phyloP scores from a whole-genome alignment of 1,284 basidiomycete species.

The Cutaneotrichosporon cyanovorans region DNA sequence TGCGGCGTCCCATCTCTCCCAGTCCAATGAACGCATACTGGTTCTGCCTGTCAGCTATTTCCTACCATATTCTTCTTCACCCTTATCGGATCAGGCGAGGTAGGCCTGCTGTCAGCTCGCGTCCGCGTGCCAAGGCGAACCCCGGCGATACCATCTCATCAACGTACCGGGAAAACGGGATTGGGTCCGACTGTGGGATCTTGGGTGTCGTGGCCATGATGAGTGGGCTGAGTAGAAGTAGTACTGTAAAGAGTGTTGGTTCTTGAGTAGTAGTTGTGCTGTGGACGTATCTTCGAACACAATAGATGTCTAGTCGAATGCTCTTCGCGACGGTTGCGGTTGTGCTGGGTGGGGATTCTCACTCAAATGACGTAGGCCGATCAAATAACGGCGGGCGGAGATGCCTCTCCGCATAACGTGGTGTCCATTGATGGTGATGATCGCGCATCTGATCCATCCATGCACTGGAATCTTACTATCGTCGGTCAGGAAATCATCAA shows the following conservation, averaged over 20 bases:
- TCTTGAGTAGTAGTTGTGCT: too few species aligned
- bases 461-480: too few species aligned
- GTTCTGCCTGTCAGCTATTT: conserved; percentile 5
- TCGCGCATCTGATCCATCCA: neutral
- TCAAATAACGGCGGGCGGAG: too few species aligned
- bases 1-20: conserved; percentile 45
- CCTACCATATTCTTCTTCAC: neutral
- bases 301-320: too few species aligned
- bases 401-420: neutral
- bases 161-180: conserved; percentile 42
- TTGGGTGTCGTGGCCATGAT: conserved; percentile 1
- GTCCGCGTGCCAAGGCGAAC: neutral
- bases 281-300: too few species aligned
- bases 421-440: neutral
- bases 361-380: too few species aligned
- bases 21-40: conserved; percentile 44
- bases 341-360: too few species aligned
- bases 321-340: too few species aligned
- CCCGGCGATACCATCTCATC: too few species aligned
- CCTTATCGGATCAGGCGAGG: conserved; percentile 23
- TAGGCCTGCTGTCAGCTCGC: conserved; percentile 21
- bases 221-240: neutral
- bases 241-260: too few species aligned
- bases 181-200: conserved; percentile 16
- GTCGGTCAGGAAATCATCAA: too few species aligned